A percentile compares a stretch with the other conserved stretches of the same genome.
Conservation (phyloP, 495 filamentous ascomycete genomes). For the Cercophora scortea region DNA sequence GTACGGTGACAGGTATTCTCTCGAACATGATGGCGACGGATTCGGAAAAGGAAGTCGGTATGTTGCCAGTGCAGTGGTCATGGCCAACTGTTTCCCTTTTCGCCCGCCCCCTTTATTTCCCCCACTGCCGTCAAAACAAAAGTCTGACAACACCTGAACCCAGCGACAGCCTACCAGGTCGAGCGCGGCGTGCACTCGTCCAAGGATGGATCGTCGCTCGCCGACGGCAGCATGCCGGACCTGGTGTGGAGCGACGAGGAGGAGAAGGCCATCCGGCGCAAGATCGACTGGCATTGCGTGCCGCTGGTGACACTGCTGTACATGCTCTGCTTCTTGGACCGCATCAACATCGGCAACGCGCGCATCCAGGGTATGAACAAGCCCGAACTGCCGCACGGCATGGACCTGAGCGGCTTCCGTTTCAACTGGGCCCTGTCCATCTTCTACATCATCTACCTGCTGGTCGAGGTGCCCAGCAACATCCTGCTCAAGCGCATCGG, state of each 20-base stretch:
- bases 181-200: constrained; percentile 7
- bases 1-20: too few species aligned
- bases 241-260: constrained; percentile 42
- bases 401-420: constrained; percentile 41
- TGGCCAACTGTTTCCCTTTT: too few species aligned
- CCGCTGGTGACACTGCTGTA: constrained; percentile 48
- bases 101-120: too few species aligned
- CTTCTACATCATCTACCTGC: constrained; percentile 61
- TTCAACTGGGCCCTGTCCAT: constrained; percentile 54
- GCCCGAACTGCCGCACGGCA: constrained; percentile 20
- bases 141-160: too few species aligned
- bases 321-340: constrained; percentile 40
- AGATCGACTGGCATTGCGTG: constrained; percentile 44
- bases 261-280: constrained; percentile 40
- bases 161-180: not conserved
- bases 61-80: too few species aligned
- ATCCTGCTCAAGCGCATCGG: constrained; percentile 53
- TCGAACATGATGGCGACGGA: too few species aligned
- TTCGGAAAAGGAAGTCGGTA: too few species aligned
- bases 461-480: constrained; percentile 60
- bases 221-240: constrained; percentile 13
- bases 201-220: constrained; percentile 11
- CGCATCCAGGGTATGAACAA: constrained; percentile 51
- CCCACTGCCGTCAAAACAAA: too few species aligned
- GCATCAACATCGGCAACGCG: constrained; percentile 58